These are phyloP conservation scores for Boletus semigastroideus DNA, from an alignment of 1,284 basidiomycete species.

Conservation along the genomic window DNA sequence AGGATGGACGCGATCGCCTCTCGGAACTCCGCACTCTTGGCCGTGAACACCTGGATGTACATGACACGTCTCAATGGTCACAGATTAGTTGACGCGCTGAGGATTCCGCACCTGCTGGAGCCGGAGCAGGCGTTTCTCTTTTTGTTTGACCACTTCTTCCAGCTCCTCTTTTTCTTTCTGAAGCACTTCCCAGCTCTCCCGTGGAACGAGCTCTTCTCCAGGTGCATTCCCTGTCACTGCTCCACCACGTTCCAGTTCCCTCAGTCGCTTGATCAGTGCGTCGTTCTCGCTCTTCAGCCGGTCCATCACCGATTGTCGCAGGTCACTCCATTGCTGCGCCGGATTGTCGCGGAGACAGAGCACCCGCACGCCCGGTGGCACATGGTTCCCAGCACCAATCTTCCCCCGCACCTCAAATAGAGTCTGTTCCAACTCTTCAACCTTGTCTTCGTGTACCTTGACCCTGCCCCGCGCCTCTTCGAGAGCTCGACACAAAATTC, in stretches of 20 bases:
- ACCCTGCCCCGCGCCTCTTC: slow-evolving; percentile 38
- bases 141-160: slow-evolving; percentile 59
- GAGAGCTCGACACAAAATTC: slow-evolving; percentile 38
- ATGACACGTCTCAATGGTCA: neutral
- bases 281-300: slow-evolving; percentile 74
- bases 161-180: slow-evolving; percentile 62
- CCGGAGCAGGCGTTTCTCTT: slow-evolving; percentile 73
- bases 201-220: slow-evolving; percentile 52
- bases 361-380: slow-evolving; percentile 70
- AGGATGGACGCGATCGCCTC: slow-evolving; percentile 79
- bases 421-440: slow-evolving; percentile 66
- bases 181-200: slow-evolving; percentile 69
- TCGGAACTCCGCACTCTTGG: slow-evolving; percentile 79
- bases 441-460: slow-evolving; percentile 45
- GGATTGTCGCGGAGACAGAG: slow-evolving; percentile 75
- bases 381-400: slow-evolving; percentile 74
- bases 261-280: slow-evolving; percentile 58
- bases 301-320: slow-evolving; percentile 67
- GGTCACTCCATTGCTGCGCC: slow-evolving; percentile 67
- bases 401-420: slow-evolving; percentile 75
- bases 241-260: slow-evolving; percentile 50
- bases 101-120: slow-evolving; percentile 57
- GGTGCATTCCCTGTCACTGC: slow-evolving; percentile 14
- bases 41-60: slow-evolving; percentile 55
- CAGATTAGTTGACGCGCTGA: neutral